Conservation (phyloP, 768 basidiomycete genomes). For the Mycena vulgaris region DNA sequence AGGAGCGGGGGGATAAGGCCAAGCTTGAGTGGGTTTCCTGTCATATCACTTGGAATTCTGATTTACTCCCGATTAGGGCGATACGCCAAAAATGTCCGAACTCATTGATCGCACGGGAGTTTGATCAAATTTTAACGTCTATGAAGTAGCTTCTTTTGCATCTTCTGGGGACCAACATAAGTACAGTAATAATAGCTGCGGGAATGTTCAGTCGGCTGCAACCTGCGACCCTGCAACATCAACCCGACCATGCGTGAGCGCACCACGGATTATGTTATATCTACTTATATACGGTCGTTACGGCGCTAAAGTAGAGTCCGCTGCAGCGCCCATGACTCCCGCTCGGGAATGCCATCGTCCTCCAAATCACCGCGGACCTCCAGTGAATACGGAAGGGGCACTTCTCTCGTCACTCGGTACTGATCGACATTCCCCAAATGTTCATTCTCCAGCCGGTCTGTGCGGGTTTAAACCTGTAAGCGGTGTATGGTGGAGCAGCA, state of each 20-base stretch:
- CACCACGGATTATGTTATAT: too few relatives aligned
- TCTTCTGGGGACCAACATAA: not conserved
- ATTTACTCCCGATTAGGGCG: conserved; percentile 62
- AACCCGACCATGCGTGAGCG: too few relatives aligned
- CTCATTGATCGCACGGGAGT: conserved; percentile 82
- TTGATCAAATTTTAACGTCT: conserved; percentile 73
- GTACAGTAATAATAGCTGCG: not conserved
- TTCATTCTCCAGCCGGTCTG: conserved; percentile 91
- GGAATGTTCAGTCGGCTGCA: not conserved
- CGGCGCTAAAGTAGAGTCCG: not conserved
- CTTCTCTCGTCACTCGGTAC: conserved; percentile 89
- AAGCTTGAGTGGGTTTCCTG: conserved; percentile 81
- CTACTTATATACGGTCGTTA: too few relatives aligned
- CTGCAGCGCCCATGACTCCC: conserved; percentile 3
- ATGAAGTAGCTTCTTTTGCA: conserved; percentile 70
- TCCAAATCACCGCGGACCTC: conserved; percentile 25
- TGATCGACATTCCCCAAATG: conserved; percentile 93
- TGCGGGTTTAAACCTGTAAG: not conserved
- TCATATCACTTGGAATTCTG: conserved; percentile 5
- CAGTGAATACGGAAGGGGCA: conserved; percentile 80
- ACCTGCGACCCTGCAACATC: too few relatives aligned
- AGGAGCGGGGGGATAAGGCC: conserved; percentile 88
- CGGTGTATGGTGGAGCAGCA: conserved; percentile 11
- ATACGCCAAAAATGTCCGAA: conserved; percentile 84
- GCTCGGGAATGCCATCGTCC: not conserved